phyloP scores from a whole-genome alignment of 2,329 filamentous ascomycete genomes.

The Curvularia sp. region DNA sequence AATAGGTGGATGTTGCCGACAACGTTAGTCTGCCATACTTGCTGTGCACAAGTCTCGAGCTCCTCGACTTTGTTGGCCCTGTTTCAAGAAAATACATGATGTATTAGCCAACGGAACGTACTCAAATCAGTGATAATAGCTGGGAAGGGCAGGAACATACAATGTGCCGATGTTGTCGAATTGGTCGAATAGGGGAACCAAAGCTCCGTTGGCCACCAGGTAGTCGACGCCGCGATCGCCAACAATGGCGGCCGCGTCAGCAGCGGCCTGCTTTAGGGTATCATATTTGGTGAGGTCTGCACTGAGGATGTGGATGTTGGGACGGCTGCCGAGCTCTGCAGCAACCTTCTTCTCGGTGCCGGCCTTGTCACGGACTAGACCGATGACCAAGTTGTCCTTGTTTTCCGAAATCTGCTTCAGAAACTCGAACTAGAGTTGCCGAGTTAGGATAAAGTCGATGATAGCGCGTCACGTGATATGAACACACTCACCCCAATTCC shows the following conservation, averaged over 20 bases:
- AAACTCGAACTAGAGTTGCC: conserved; percentile 36
- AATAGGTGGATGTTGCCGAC: conserved; percentile 43
- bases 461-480: neutral
- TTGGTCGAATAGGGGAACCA: conserved; percentile 19
- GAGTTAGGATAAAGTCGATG: neutral
- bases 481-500: conserved; percentile 37
- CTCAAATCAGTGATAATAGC: neutral
- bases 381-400: conserved; percentile 43
- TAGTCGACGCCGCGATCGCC: conserved; percentile 49
- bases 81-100: neutral
- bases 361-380: conserved; percentile 39
- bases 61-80: conserved; percentile 13
- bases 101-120: neutral
- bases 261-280: conserved; percentile 42
- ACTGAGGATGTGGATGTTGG: conserved; percentile 51
- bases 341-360: conserved; percentile 16
- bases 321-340: conserved; percentile 8
- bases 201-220: conserved; percentile 52
- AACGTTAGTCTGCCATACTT: conserved; percentile 38
- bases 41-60: conserved; percentile 16
- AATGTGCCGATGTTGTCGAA: conserved; percentile 23
- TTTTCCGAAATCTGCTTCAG: conserved; percentile 38
- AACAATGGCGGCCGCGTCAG: conserved; percentile 46
- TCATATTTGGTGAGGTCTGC: conserved; percentile 46
- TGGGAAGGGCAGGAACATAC: neutral